Percentiles rank a stretch among this genome's conserved stretches.
Evolutionary conservation across 805 yeast genomes (phyloP).

Genomic region (Candida namnaoensis): DNA sequence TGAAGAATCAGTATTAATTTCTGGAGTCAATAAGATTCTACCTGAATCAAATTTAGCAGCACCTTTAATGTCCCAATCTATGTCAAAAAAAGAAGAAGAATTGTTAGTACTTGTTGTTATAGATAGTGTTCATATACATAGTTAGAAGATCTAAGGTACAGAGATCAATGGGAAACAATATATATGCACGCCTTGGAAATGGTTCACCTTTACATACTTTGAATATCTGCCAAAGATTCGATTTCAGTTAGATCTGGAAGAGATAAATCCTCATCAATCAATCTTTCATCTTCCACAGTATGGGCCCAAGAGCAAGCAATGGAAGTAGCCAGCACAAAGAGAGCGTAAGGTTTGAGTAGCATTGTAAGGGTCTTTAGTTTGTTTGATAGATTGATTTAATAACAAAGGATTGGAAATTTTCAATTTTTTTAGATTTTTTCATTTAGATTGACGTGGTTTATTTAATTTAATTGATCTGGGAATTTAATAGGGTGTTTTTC

Average conservation of each 20-base stretch:
- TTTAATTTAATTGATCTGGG: no score
- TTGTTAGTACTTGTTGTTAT: background rate
- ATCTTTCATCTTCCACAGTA: constrained; percentile 12
- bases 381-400: no score
- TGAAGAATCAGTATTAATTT: constrained; percentile 29
- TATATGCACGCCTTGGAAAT: background rate
- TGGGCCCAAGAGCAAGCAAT: constrained; percentile 5
- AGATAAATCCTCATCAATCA: constrained; percentile 22
- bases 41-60: constrained; percentile 38
- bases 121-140: background rate
- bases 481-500: no score
- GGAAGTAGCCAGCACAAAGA: no score
- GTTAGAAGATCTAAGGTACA: no score
- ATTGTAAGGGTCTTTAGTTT: no score
- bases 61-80: constrained; percentile 32
- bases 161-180: no score
- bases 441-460: no score
- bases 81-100: constrained; percentile 1
- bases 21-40: constrained; percentile 43
- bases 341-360: no score
- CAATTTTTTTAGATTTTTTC: no score
- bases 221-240: constrained; percentile 12
- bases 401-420: no score
- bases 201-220: constrained; percentile 1
- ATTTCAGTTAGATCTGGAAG: constrained; percentile 29